Evolutionary conservation across 257 asterid genomes (phyloP).

Genomic region (Penstemon barbatus): DNA sequence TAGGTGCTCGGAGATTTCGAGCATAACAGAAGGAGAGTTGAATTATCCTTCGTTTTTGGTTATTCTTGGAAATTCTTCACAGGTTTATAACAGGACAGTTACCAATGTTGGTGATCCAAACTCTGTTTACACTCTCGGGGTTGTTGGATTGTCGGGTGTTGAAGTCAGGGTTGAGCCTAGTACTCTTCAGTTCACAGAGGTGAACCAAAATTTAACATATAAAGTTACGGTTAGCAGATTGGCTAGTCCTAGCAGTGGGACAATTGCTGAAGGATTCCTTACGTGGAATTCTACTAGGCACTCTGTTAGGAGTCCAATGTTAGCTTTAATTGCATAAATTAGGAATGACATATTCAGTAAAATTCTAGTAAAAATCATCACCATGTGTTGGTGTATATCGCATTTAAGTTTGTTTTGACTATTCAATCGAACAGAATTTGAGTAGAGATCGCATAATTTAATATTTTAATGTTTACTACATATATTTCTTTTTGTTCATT

Average conservation of each 20-base stretch:
- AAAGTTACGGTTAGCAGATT: background rate
- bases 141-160: background rate
- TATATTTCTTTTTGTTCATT: too few relatives aligned
- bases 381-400: too few relatives aligned
- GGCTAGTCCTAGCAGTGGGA: background rate
- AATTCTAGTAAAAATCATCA: too few relatives aligned
- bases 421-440: too few relatives aligned
- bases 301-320: background rate
- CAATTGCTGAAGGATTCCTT: background rate
- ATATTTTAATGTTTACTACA: too few relatives aligned
- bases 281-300: background rate
- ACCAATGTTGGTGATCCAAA: background rate
- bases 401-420: too few relatives aligned
- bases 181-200: background rate
- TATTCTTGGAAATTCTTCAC: background rate
- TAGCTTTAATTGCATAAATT: too few relatives aligned
- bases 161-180: background rate
- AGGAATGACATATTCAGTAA: too few relatives aligned
- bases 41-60: background rate
- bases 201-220: background rate
- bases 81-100: background rate
- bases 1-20: background rate
- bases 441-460: too few relatives aligned
- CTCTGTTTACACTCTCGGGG: background rate
- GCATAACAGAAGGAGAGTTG: constrained; percentile 4